Evolutionary conservation across 306 rosid species (phyloP).

Genomic region (Hippophae tibetana): DNA sequence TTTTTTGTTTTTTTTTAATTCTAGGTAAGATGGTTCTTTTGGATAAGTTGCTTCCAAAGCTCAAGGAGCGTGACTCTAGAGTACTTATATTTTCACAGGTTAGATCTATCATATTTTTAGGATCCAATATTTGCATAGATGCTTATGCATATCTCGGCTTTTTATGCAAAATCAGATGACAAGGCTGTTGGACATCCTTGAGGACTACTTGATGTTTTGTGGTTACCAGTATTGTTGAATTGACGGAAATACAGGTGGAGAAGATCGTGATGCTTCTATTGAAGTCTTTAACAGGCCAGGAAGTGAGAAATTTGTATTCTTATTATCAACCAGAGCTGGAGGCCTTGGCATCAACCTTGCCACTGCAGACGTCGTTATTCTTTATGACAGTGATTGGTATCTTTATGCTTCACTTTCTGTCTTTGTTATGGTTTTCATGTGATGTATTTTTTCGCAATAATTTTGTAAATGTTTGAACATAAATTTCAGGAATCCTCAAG

Average conservation of each 20-base stretch:
- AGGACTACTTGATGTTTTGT: slow-evolving; percentile 79
- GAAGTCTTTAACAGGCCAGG: slow-evolving; percentile 88
- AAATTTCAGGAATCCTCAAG: slow-evolving; percentile 85
- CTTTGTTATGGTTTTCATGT: slow-evolving; percentile 1
- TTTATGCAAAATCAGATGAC: slow-evolving; percentile 57
- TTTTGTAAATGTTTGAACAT: slow-evolving; percentile 12
- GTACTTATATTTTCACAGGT: slow-evolving; percentile 87
- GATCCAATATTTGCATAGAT: too few species aligned
- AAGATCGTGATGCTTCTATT: slow-evolving; percentile 94
- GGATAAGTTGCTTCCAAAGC: slow-evolving; percentile 94
- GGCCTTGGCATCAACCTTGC: slow-evolving; percentile 99
- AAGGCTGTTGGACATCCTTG: slow-evolving; percentile 91
- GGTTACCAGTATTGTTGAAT: slow-evolving; percentile 90
- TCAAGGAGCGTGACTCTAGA: slow-evolving; percentile 96
- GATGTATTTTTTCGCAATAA: not conserved
- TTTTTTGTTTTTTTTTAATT: slow-evolving; percentile 1
- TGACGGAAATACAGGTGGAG: slow-evolving; percentile 98
- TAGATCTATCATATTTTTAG: not conserved
- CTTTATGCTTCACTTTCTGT: slow-evolving; percentile 13
- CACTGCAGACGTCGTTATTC: slow-evolving; percentile 95
- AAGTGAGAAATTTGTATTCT: slow-evolving; percentile 93
- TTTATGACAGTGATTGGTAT: slow-evolving; percentile 97
- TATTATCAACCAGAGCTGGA: slow-evolving; percentile 93
- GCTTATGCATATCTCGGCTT: too few species aligned
- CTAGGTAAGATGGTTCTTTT: slow-evolving; percentile 96